Base-by-base conservation (phyloP, 495 filamentous ascomycete genomes). In the Annulohypoxylon maeteangense region DNA sequence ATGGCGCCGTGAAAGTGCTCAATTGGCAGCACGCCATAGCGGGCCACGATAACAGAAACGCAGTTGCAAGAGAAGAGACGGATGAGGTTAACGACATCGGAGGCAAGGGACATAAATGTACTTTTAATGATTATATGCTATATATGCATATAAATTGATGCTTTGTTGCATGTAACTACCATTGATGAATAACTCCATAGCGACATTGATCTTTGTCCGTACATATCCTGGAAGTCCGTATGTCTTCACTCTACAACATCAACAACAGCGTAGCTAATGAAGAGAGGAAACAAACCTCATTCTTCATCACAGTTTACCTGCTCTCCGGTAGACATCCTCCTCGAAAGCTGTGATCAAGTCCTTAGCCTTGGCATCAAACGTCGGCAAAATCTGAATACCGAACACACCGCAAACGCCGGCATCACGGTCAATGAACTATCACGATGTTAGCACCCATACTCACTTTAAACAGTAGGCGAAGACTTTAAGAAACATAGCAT, bases 361-460 rank as follows among this genome's bases (percentile, higher is more conserved):
- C 48, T 50, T 42, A 12, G 74, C 64, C 22, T 32, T 10, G 7
- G 57, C 48, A 40, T 81, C 76, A 4, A 36, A 68, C 23, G 71
- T 65, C 10, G 68, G 71, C 36, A 71, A 0, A 14, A 77, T 34
- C 64, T 80, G 77, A 20, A 75, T 75, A 6, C 76, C 79, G 56
- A 80, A 80, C 4, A 70, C 47, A 20, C 75, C 78, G 57, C 76
- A 79, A 4, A 78, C 68, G 20, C 79, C 78, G 0, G 75, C 64
- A 11, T 53, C 36, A 29, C 78, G 72, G 53, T 81, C 79, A 62
- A 81, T 78, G 36, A 78, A 80, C 79, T 81, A 40, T 36, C 23
- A 32, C 50, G 34, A 14, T 16, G 48, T 60, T 27, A 67, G 14
- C 18, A 61, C 4, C 18, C 7, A 6, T n/a, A 29, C 18, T 36